phyloP scores from a whole-genome alignment of 441 rosid genomes.

The Erodium chrysanthum region DNA sequence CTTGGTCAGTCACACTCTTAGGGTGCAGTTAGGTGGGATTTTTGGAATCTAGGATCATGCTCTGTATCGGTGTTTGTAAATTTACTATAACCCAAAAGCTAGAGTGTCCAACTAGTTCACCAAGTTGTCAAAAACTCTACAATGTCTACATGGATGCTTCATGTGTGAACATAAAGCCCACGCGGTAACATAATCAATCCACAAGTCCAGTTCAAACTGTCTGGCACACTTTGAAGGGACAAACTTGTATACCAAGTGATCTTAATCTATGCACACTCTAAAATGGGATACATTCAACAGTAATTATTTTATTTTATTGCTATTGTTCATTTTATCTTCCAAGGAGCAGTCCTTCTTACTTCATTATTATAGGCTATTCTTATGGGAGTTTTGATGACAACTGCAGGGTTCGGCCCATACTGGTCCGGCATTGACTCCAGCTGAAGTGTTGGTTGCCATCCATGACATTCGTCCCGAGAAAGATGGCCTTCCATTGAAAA shows the following conservation, averaged over 20 bases:
- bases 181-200: too few relatives aligned
- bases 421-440: constrained; percentile 98
- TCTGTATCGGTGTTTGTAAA: not conserved
- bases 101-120: not conserved
- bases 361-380: not conserved
- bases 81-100: not conserved
- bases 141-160: not conserved
- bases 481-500: constrained; percentile 74
- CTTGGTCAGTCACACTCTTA: not conserved
- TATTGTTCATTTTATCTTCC: not conserved
- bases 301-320: not conserved
- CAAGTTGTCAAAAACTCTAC: not conserved
- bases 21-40: not conserved
- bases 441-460: constrained; percentile 93
- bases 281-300: not conserved
- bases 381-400: not conserved
- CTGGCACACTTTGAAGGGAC: too few relatives aligned
- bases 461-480: constrained; percentile 86
- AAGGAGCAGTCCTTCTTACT: not conserved
- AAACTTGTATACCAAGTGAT: too few relatives aligned
- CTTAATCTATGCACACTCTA: not conserved
- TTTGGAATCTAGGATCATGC: not conserved
- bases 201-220: too few relatives aligned
- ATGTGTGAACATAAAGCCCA: too few relatives aligned
- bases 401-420: constrained; percentile 98